These are phyloP conservation scores for Globisporangium canariense DNA, from an alignment of 352 stramenopile genomes.

Conservation along the genomic window DNA sequence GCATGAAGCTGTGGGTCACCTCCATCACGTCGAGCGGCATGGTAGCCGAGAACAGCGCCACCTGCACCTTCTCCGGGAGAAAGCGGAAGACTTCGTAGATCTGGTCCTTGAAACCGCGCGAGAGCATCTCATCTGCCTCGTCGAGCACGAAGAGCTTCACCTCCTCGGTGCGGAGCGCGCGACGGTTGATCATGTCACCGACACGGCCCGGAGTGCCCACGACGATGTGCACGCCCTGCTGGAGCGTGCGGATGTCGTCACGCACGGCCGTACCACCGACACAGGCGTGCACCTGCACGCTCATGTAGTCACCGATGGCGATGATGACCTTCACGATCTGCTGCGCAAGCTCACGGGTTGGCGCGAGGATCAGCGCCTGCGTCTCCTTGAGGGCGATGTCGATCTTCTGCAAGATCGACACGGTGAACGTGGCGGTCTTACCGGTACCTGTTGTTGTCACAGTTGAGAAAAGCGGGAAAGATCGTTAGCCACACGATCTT, in stretches of 20 bases:
- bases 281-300: slow-evolving; percentile 96
- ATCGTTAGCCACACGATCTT: background rate
- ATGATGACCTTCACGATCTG: slow-evolving; percentile 99
- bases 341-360: slow-evolving; percentile 99
- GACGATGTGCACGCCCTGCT: slow-evolving; percentile 98
- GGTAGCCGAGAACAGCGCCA: slow-evolving; percentile 98
- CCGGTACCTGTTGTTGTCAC: slow-evolving; percentile 74
- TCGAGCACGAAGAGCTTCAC: slow-evolving; percentile 99
- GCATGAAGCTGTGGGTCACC: slow-evolving; percentile 98
- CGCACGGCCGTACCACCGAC: slow-evolving; percentile 98
- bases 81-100: slow-evolving; percentile 99
- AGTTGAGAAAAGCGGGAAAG: background rate
- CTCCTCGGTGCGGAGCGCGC: slow-evolving; percentile 91
- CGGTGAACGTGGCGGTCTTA: slow-evolving; percentile 99
- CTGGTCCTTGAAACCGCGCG: slow-evolving; percentile 99
- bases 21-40: slow-evolving; percentile 99
- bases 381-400: slow-evolving; percentile 95
- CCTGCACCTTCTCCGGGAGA: slow-evolving; percentile 96
- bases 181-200: slow-evolving; percentile 99
- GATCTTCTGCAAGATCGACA: slow-evolving; percentile 98
- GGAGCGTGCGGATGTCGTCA: slow-evolving; percentile 98
- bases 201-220: slow-evolving; percentile 98
- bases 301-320: slow-evolving; percentile 95
- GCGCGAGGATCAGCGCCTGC: slow-evolving; percentile 98
- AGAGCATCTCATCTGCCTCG: slow-evolving; percentile 99